A percentile compares a stretch with the other conserved stretches of the same genome.
Evolutionary conservation across 1,139 yeast genomes (phyloP).

Genomic region (Entelexis paramagnoliae): DNA sequence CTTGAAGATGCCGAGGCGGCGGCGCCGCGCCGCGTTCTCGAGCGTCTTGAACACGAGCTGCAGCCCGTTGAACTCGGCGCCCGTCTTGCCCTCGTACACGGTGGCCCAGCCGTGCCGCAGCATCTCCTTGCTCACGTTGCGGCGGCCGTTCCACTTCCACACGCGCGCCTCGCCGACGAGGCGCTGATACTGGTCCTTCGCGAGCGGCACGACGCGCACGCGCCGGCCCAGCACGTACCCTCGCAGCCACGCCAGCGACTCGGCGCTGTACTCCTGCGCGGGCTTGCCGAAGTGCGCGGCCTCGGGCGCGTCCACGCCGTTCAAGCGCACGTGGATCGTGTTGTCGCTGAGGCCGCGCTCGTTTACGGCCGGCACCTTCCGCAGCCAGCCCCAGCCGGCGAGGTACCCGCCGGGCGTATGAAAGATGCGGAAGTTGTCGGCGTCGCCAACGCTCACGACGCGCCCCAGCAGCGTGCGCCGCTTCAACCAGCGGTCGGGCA

Average conservation of each 20-base stretch:
- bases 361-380: constrained; percentile 42
- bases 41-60: constrained; percentile 49
- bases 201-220: constrained; percentile 65
- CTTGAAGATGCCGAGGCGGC: constrained; percentile 60
- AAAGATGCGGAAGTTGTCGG: constrained; percentile 83
- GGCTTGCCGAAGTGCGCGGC: constrained; percentile 90
- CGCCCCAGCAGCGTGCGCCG: constrained; percentile 53
- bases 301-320: constrained; percentile 99
- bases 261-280: constrained; percentile 80
- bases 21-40: constrained; percentile 50
- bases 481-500: constrained; percentile 31
- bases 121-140: constrained; percentile 84
- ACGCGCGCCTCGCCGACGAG: constrained; percentile 74
- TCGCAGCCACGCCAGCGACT: constrained; percentile 70
- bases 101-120: constrained; percentile 70
- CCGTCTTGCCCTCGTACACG: constrained; percentile 70
- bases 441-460: constrained; percentile 92
- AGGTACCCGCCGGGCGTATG: constrained; percentile 88
- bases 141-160: constrained; percentile 62
- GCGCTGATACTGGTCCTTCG: constrained; percentile 80
- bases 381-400: constrained; percentile 91
- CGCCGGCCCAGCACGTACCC: constrained; percentile 51
- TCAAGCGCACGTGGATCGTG: constrained; percentile 53
- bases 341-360: constrained; percentile 31
- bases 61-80: constrained; percentile 78